Conservation (phyloP, 805 yeast species). For the Clavispora carvajalis region DNA sequence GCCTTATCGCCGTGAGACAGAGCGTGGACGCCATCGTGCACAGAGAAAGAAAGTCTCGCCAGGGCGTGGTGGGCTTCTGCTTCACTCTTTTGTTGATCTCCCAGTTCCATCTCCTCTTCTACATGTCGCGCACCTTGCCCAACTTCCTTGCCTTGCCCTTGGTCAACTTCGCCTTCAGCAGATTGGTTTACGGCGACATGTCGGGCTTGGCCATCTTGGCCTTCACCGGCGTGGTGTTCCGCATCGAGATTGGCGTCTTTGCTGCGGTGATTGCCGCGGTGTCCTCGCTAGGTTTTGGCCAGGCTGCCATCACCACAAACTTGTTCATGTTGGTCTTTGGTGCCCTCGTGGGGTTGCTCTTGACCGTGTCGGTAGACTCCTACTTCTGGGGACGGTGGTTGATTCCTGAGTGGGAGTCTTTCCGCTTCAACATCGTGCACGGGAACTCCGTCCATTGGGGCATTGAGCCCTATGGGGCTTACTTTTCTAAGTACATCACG, state of each 20-base stretch:
- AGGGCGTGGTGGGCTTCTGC: constrained; percentile 44
- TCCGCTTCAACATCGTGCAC: constrained; percentile 67
- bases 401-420: constrained; percentile 74
- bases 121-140: constrained; percentile 83
- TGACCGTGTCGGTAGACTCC: constrained; percentile 57
- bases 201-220: constrained; percentile 49
- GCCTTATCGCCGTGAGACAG: constrained; percentile 48
- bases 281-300: constrained; percentile 41
- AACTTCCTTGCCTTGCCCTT: constrained; percentile 79
- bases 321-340: constrained; percentile 44
- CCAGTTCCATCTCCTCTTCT: constrained; percentile 78
- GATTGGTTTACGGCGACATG: constrained; percentile 45
- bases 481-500: constrained; percentile 49
- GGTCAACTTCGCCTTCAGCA: constrained; percentile 50
- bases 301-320: constrained; percentile 37
- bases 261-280: constrained; percentile 43
- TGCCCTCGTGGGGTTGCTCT: constrained; percentile 41
- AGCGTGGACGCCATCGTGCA: constrained; percentile 20
- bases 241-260: constrained; percentile 65
- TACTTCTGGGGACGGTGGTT: constrained; percentile 61
- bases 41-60: constrained; percentile 14
- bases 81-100: constrained; percentile 52
- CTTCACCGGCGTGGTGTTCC: constrained; percentile 61
- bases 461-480: constrained; percentile 64
- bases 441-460: constrained; percentile 85